Evolutionary conservation across 2,329 filamentous ascomycete species (phyloP).

Genomic region (Hypoxylon sp.): DNA sequence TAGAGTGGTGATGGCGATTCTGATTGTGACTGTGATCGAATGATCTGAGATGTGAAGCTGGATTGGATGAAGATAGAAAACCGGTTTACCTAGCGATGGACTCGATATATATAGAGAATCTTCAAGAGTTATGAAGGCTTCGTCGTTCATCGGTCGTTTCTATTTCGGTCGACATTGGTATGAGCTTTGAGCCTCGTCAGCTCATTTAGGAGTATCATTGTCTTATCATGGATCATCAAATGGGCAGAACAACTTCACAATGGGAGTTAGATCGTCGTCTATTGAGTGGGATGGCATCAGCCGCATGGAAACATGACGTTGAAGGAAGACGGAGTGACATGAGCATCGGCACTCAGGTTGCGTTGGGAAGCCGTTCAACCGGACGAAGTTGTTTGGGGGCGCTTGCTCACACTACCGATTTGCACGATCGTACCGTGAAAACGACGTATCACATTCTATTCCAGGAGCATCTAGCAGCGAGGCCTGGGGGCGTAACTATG

Average conservation of each 20-base stretch:
- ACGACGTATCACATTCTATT: neutral
- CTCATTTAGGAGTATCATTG: neutral
- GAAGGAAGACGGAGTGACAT: no score
- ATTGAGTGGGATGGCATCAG: neutral
- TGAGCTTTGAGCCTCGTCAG: neutral
- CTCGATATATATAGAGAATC: neutral
- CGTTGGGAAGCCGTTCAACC: neutral
- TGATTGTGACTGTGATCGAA: neutral
- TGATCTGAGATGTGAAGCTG: neutral
- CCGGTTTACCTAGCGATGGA: neutral
- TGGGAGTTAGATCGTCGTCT: neutral
- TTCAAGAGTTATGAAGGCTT: neutral
- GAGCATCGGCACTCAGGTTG: neutral
- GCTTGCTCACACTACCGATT: neutral
- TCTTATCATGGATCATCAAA: neutral
- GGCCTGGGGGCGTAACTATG: no score
- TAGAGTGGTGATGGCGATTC: neutral
- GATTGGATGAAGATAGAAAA: neutral
- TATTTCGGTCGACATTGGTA: neutral
- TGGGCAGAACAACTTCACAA: neutral
- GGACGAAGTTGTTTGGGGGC: neutral
- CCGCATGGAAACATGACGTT: neutral
- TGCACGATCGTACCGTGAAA: neutral
- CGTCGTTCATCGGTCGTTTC: neutral
- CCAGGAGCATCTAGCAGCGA: no score